Evolutionary conservation across 1,284 basidiomycete species (phyloP).

Genomic region (Grifola frondosa): DNA sequence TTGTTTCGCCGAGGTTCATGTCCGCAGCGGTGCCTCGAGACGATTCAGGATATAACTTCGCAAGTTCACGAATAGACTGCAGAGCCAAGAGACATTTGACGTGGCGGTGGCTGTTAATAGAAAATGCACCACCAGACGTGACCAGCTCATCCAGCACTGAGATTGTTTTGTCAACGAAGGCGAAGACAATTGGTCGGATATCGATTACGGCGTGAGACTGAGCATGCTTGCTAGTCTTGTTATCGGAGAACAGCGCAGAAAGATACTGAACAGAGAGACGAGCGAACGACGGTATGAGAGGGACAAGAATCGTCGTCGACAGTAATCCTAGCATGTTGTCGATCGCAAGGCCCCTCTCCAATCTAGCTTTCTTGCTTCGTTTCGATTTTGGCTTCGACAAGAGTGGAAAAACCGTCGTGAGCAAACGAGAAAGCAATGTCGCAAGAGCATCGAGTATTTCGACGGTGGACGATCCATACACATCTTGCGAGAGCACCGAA

Average conservation of each 20-base stretch:
- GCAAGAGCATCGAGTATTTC: slow-evolving; percentile 16
- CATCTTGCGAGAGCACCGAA: slow-evolving; percentile 10
- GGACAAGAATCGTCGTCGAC: slow-evolving; percentile 23
- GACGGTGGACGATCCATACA: background rate
- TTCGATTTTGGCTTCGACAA: slow-evolving; percentile 4
- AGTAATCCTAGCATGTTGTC: slow-evolving; percentile 24
- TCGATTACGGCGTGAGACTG: slow-evolving; percentile 13
- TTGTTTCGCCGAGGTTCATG: slow-evolving; percentile 21
- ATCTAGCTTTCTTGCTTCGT: slow-evolving; percentile 1
- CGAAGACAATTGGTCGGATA: slow-evolving; percentile 22
- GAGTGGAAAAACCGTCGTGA: slow-evolving; percentile 21
- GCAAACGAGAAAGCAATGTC: slow-evolving; percentile 17
- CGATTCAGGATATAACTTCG: slow-evolving; percentile 15
- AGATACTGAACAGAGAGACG: slow-evolving; percentile 20
- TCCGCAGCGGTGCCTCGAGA: no score
- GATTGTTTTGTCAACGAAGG: slow-evolving; percentile 15
- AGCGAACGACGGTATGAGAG: slow-evolving; percentile 23
- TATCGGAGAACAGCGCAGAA: slow-evolving; percentile 11
- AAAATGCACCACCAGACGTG: background rate
- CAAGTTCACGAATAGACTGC: slow-evolving; percentile 26
- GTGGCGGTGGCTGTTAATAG: background rate
- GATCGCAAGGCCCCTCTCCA: background rate
- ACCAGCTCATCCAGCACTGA: slow-evolving; percentile 13
- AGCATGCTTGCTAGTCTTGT: background rate
- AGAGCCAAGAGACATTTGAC: slow-evolving; percentile 24